These are phyloP conservation scores for Arabis alpina DNA, from an alignment of 345 rosid genomes.

Conservation along the genomic window DNA sequence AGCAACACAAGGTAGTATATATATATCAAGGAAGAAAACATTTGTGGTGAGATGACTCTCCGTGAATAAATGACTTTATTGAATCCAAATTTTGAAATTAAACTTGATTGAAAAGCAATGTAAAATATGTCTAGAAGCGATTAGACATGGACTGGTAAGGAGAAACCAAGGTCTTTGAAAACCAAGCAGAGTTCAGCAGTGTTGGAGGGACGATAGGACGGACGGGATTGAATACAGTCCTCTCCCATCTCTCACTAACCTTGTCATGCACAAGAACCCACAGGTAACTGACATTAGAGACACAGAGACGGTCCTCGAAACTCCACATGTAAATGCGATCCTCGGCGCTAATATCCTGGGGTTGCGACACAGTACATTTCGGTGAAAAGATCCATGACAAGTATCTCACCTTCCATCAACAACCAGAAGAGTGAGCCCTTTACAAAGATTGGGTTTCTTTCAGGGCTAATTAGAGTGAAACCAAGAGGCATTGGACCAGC, in stretches of 20 bases:
- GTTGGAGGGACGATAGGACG: neutral
- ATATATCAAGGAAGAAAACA: too few species aligned
- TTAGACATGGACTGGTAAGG: constrained; percentile 24
- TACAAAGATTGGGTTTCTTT: constrained; percentile 11
- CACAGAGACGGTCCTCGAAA: constrained; percentile 6
- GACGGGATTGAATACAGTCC: neutral
- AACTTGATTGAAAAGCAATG: too few species aligned
- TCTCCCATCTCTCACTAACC: constrained; percentile 10
- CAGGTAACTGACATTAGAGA: constrained; percentile 1
- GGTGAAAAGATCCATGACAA: constrained; percentile 27
- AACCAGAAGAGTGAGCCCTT: constrained; percentile 34
- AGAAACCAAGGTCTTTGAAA: constrained; percentile 16
- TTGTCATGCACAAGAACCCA: constrained; percentile 27
- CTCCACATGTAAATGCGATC: constrained; percentile 9
- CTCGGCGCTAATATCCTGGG: neutral
- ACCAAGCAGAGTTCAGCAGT: constrained; percentile 5
- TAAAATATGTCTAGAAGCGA: neutral
- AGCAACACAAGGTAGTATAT: too few species aligned
- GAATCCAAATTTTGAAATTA: too few species aligned
- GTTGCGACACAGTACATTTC: constrained; percentile 2
- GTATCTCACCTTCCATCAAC: neutral
- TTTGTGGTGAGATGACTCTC: too few species aligned
- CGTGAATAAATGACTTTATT: too few species aligned
- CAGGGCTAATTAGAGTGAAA: neutral
- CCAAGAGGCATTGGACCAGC: too few species aligned